These are phyloP conservation scores for Trichophyton mentagrophytes DNA, from an alignment of 2,329 filamentous ascomycete species.

Conservation along the genomic window DNA sequence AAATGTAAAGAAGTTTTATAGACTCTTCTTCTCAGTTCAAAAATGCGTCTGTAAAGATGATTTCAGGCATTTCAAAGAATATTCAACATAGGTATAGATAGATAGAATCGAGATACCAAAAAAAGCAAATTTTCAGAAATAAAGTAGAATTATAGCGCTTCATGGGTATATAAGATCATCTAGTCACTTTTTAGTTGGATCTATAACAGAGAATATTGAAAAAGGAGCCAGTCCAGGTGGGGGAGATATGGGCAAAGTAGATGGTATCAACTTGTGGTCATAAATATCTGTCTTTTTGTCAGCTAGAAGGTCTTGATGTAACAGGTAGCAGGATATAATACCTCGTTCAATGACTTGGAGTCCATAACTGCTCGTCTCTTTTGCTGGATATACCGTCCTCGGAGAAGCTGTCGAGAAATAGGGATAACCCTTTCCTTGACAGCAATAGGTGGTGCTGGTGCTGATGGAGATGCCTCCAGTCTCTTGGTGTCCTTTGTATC, in stretches of 20 bases:
- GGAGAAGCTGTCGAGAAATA: conserved; percentile 56
- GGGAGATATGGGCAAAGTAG: neutral
- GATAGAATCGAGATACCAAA: neutral
- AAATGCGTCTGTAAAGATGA: neutral
- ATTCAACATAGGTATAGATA: neutral
- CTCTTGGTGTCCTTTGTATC: conserved; percentile 15
- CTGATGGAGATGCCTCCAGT: neutral
- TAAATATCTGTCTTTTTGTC: conserved; percentile 23
- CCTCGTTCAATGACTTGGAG: conserved; percentile 72
- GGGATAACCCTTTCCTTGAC: conserved; percentile 16
- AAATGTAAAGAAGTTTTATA: neutral
- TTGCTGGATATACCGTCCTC: conserved; percentile 73
- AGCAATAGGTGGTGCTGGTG: neutral
- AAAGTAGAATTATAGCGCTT: neutral
- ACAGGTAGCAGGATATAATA: conserved; percentile 25
- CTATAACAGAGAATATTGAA: neutral
- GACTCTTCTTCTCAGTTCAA: neutral
- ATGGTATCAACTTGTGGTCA: conserved; percentile 18
- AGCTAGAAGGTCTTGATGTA: neutral
- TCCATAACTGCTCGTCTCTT: conserved; percentile 77
- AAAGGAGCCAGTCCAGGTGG: neutral
- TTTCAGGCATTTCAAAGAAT: neutral
- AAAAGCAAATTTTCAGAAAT: neutral
- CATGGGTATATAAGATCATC: conserved; percentile 2
- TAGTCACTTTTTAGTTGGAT: neutral